Conservation (phyloP, 2,329 filamentous ascomycete species). For the Cladosporium sp. region DNA sequence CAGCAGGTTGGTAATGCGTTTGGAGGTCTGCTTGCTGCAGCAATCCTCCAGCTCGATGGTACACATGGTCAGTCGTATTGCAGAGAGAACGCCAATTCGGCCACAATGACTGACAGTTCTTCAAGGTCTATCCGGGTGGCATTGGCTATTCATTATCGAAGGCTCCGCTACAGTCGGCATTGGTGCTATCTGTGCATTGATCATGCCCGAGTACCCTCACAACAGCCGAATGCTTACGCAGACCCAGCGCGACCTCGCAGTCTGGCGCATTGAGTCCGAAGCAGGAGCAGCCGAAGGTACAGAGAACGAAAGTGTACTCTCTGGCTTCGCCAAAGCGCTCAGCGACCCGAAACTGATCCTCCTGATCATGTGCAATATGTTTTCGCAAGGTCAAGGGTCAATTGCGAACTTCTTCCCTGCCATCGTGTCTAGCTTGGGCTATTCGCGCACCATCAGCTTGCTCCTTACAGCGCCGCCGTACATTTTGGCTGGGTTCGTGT, state of each 20-base stretch:
- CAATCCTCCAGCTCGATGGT: constrained; percentile 58
- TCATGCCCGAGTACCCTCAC: constrained; percentile 49
- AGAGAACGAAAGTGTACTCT: constrained; percentile 51
- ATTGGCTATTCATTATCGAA: constrained; percentile 52
- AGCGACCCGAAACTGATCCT: constrained; percentile 30
- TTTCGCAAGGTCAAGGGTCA: constrained; percentile 21
- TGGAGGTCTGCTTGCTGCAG: constrained; percentile 51
- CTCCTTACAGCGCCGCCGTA: constrained; percentile 42
- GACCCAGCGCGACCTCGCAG: constrained; percentile 32
- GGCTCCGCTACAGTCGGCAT: constrained; percentile 54
- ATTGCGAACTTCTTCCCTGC: constrained; percentile 34
- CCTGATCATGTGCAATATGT: constrained; percentile 37
- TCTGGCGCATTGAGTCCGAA: constrained; percentile 30
- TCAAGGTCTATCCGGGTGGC: constrained; percentile 65
- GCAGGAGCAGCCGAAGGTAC: constrained; percentile 47
- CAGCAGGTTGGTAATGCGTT: constrained; percentile 51
- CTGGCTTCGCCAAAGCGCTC: constrained; percentile 34
- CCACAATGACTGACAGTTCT: constrained; percentile 9
- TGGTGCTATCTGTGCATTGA: constrained; percentile 50
- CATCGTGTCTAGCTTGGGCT: constrained; percentile 64
- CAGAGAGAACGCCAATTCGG: too few species aligned
- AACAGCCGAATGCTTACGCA: constrained; percentile 40
- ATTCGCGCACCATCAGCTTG: constrained; percentile 53
- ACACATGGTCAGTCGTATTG: constrained; percentile 44
- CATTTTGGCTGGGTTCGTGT: constrained; percentile 27